Conservation (phyloP, 768 basidiomycete genomes). For the Cubamyces sp. region DNA sequence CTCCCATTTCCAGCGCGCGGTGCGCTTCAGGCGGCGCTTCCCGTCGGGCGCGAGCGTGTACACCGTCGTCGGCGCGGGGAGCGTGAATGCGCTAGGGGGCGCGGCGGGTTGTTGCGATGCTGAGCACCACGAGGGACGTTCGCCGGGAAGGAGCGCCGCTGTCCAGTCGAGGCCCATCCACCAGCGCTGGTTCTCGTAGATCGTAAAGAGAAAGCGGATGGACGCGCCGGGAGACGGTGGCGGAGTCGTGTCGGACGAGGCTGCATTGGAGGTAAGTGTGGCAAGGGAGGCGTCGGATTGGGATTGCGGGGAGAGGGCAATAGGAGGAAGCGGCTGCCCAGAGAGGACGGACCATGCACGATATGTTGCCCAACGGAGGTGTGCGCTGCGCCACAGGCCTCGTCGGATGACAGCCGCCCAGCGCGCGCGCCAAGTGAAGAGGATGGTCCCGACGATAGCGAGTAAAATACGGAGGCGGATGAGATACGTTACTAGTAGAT, state of each 20-base stretch:
- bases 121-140: conserved; percentile 87
- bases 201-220: conserved; percentile 82
- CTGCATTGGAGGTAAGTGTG: conserved; percentile 25
- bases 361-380: conserved; percentile 68
- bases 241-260: neutral
- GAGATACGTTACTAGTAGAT: conserved; percentile 64
- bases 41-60: conserved; percentile 48
- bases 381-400: conserved; percentile 65
- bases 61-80: conserved; percentile 65
- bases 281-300: conserved; percentile 35
- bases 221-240: conserved; percentile 6
- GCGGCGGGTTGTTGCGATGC: conserved; percentile 60
- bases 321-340: conserved; percentile 53
- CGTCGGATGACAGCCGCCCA: conserved; percentile 62
- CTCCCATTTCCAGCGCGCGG: conserved; percentile 87
- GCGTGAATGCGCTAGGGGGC: conserved; percentile 69
- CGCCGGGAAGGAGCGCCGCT: conserved; percentile 84
- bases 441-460: conserved; percentile 58
- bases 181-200: conserved; percentile 96
- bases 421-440: conserved; percentile 68
- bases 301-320: conserved; percentile 33
- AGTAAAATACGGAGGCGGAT: conserved; percentile 65
- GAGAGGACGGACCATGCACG: conserved; percentile 53
- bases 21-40: conserved; percentile 58
- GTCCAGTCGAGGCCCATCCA: conserved; percentile 99